phyloP scores from a whole-genome alignment of 2,329 filamentous ascomycete genomes.

The Alternaria brassicicola region DNA sequence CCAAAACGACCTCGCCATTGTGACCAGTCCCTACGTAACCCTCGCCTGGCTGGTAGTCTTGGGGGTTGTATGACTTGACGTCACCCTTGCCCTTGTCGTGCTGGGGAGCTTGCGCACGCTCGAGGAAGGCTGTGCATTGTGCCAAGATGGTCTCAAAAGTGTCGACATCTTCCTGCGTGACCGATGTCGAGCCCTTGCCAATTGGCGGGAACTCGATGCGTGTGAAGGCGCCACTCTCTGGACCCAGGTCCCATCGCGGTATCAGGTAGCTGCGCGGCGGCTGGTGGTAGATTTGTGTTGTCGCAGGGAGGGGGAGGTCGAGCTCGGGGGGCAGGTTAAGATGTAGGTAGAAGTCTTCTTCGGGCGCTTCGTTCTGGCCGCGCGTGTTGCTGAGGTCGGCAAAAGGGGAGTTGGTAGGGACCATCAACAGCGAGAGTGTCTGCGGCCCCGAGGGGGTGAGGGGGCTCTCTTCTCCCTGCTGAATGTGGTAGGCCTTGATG shows the following conservation, averaged over 20 bases:
- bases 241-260: constrained; percentile 90
- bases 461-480: constrained; percentile 81
- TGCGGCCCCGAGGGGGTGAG: constrained; percentile 87
- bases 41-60: constrained; percentile 78
- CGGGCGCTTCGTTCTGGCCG: constrained; percentile 58
- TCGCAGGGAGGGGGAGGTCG: constrained; percentile 89
- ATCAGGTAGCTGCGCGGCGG: constrained; percentile 92
- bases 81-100: constrained; percentile 41
- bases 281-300: constrained; percentile 96
- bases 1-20: constrained; percentile 80
- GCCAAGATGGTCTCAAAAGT: constrained; percentile 97
- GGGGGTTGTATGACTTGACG: constrained; percentile 73
- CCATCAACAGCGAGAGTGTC: constrained; percentile 93
- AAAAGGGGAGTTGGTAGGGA: constrained; percentile 81
- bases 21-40: constrained; percentile 66
- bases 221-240: constrained; percentile 87
- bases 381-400: constrained; percentile 62
- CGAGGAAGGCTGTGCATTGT: constrained; percentile 95
- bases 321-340: constrained; percentile 93
- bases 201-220: constrained; percentile 85
- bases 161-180: constrained; percentile 88
- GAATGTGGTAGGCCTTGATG: constrained; percentile 89
- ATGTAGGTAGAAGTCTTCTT: constrained; percentile 94
- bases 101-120: constrained; percentile 73
- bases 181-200: constrained; percentile 66